Evolutionary conservation across 225 moss, liverwort and hornwort species (phyloP).

Genomic region (Straminergon stramineum): DNA sequence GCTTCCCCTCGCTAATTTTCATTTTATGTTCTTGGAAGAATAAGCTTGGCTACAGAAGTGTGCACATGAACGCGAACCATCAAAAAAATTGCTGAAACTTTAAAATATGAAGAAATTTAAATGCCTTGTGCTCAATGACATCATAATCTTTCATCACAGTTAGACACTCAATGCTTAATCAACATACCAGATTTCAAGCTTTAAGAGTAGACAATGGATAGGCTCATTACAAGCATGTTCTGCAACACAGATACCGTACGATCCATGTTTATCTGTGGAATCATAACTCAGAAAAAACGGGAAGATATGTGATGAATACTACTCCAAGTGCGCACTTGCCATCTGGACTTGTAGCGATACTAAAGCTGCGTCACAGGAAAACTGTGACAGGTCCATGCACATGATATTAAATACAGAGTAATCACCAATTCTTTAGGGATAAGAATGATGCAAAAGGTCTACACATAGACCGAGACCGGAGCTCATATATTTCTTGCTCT

Average conservation of each 20-base stretch:
- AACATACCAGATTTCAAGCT: not conserved
- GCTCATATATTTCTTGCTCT: slow-evolving; percentile 5
- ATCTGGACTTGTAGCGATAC: not conserved
- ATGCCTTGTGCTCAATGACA: not conserved
- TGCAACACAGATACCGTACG: not conserved
- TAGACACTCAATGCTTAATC: not conserved
- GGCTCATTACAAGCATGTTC: not conserved
- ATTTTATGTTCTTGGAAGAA: not conserved
- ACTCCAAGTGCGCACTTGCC: not conserved
- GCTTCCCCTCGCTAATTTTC: not conserved
- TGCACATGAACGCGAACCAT: not conserved
- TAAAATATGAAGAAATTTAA: not conserved
- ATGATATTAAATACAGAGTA: not conserved
- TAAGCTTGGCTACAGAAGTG: not conserved
- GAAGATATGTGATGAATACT: not conserved
- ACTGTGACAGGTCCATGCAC: not conserved
- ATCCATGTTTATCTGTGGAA: not conserved
- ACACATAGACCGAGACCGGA: not conserved
- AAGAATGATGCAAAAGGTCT: not conserved
- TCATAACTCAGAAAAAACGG: not conserved
- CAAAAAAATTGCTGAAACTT: not conserved
- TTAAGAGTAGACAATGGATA: not conserved
- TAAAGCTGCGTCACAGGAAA: not conserved
- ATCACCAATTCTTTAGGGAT: not conserved
- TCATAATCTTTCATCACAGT: not conserved